These are phyloP conservation scores for Coffea canephora DNA, from an alignment of 257 asterid genomes.

Conservation along the genomic window DNA sequence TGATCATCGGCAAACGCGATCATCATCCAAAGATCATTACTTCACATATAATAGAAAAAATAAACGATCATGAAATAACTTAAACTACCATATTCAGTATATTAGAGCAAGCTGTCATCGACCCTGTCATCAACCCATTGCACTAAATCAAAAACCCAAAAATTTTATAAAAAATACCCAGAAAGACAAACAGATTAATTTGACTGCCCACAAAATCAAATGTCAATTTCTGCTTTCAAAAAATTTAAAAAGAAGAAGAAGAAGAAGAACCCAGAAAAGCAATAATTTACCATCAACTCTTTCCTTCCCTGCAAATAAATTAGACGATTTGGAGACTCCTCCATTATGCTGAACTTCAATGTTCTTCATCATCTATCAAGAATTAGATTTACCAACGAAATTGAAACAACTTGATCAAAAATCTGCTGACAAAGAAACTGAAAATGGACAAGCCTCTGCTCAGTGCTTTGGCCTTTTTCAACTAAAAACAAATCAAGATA, in stretches of 20 bases:
- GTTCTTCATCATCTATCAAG: constrained; percentile 13
- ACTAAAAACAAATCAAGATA: background rate
- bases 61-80: constrained; percentile 3
- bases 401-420: background rate
- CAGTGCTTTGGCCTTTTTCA: background rate
- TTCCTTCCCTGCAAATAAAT: background rate
- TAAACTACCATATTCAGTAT: background rate
- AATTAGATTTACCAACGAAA: background rate
- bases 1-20: background rate
- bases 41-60: background rate
- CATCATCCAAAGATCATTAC: constrained; percentile 9
- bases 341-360: constrained; percentile 8
- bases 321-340: constrained; percentile 1
- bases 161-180: background rate
- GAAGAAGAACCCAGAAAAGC: background rate
- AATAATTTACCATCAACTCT: constrained; percentile 5
- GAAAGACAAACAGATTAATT: background rate
- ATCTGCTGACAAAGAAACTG: background rate
- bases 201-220: background rate
- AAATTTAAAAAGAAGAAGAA: background rate
- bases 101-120: background rate
- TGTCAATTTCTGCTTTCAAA: background rate
- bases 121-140: constrained; percentile 7
- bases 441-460: constrained; percentile 1
- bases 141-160: background rate